phyloP scores from a whole-genome alignment of 1,139 yeast species.

The Sugiyamaella paludigena region DNA sequence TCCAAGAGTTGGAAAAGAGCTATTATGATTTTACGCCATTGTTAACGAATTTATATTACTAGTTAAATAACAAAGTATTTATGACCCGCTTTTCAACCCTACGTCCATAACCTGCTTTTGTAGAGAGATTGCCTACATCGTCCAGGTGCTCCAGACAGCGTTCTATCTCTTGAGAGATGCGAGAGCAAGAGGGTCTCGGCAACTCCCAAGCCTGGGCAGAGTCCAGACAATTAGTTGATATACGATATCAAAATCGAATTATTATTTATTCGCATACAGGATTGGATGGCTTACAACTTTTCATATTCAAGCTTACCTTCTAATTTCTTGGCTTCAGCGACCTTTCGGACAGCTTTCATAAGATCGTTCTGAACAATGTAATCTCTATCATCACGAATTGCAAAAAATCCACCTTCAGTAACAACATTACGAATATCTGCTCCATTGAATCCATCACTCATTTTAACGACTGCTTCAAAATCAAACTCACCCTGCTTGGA shows the following conservation, averaged over 20 bases:
- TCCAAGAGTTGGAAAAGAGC: not conserved
- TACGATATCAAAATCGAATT: too few relatives aligned
- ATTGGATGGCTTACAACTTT: conserved; percentile 52
- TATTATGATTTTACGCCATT: not conserved
- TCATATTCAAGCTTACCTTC: conserved; percentile 96
- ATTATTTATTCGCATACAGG: too few relatives aligned
- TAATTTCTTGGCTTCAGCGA: conserved; percentile 92
- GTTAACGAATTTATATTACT: not conserved
- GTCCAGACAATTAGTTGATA: too few relatives aligned
- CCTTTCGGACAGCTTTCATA: conserved; percentile 98
- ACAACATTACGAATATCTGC: conserved; percentile 97
- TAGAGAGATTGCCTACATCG: too few relatives aligned
- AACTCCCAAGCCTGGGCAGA: too few relatives aligned
- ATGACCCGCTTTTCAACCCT: too few relatives aligned
- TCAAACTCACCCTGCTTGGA: conserved; percentile 94
- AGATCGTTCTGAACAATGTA: conserved; percentile 89
- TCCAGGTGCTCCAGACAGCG: too few relatives aligned
- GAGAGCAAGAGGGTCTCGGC: too few relatives aligned
- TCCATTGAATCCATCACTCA: conserved; percentile 99
- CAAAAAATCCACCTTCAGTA: conserved; percentile 99
- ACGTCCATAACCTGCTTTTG: too few relatives aligned
- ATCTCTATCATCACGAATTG: conserved; percentile 96
- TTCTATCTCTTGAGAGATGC: too few relatives aligned
- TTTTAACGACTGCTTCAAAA: conserved; percentile 93
- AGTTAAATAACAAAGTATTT: too few relatives aligned